phyloP scores from a whole-genome alignment of 352 stramenopile species.

The Globisporangium echinulatum region DNA sequence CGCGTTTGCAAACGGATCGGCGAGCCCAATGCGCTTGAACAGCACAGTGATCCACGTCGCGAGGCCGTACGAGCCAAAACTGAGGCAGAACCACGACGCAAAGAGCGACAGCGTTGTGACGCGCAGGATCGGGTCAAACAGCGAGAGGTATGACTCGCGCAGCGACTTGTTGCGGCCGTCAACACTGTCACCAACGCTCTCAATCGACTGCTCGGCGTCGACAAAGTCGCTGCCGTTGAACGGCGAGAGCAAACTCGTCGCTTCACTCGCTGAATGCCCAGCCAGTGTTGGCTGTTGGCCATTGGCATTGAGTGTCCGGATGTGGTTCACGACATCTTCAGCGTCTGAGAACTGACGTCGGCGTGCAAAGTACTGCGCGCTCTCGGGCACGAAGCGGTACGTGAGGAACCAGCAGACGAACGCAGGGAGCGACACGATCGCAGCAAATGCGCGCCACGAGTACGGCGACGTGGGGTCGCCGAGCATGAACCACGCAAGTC shows the following conservation, averaged over 20 bases:
- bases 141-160: constrained; percentile 22
- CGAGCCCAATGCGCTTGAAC: constrained; percentile 87
- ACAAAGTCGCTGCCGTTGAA: constrained; percentile 4
- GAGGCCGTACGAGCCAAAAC: constrained; percentile 86
- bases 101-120: constrained; percentile 58
- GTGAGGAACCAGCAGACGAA: constrained; percentile 63
- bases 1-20: constrained; percentile 87
- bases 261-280: constrained; percentile 7
- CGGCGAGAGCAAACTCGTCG: constrained; percentile 24
- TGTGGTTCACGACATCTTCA: constrained; percentile 56
- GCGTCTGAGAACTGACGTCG: constrained; percentile 43
- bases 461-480: constrained; percentile 28
- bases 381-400: constrained; percentile 76
- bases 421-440: constrained; percentile 59
- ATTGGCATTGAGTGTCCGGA: constrained; percentile 30
- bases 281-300: not conserved
- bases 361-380: constrained; percentile 59
- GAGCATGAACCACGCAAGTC: constrained; percentile 77
- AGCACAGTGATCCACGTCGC: constrained; percentile 92
- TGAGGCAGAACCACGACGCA: constrained; percentile 69
- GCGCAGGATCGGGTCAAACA: constrained; percentile 55
- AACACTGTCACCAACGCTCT: not conserved
- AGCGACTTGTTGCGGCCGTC: constrained; percentile 14
- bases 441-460: constrained; percentile 76
- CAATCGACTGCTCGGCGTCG: constrained; percentile 3